Percentiles rank a stretch among this genome's conserved stretches.
phyloP scores from a whole-genome alignment of 2,329 filamentous ascomycete genomes.

The Mollisiaceae sp. region DNA sequence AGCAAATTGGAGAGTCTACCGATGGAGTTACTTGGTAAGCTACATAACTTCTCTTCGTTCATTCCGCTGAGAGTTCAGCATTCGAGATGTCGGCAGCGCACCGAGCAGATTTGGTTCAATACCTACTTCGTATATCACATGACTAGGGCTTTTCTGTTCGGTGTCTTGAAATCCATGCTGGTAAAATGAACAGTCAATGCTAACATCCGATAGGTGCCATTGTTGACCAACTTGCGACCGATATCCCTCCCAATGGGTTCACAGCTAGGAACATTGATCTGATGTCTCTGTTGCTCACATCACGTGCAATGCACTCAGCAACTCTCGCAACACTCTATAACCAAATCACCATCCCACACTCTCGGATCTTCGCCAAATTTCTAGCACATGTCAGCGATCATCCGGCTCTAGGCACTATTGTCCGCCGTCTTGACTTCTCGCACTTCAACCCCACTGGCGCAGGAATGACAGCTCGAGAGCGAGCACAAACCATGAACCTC shows the following conservation, averaged over 20 bases:
- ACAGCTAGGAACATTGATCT: conserved; percentile 79
- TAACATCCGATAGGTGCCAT: conserved; percentile 62
- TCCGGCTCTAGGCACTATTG: conserved; percentile 72
- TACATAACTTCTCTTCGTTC: not conserved
- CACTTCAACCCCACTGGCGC: conserved; percentile 83
- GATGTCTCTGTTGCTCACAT: conserved; percentile 77
- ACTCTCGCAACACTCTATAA: conserved; percentile 78
- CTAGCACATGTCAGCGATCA: conserved; percentile 71
- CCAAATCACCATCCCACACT: conserved; percentile 83
- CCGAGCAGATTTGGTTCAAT: not conserved
- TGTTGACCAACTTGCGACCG: conserved; percentile 74
- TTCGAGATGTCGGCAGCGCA: not conserved
- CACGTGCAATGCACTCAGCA: conserved; percentile 72
- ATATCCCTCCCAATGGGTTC: conserved; percentile 76
- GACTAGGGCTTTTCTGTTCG: not conserved
- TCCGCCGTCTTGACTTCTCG: conserved; percentile 81
- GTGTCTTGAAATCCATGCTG: not conserved
- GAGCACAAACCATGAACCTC: conserved; percentile 75
- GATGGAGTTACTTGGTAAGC: conserved; percentile 72
- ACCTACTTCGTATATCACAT: conserved; percentile 14
- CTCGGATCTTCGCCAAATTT: conserved; percentile 82
- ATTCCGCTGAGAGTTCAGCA: not conserved
- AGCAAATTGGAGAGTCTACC: conserved; percentile 54
- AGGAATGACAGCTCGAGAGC: conserved; percentile 76
- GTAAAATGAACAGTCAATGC: conserved; percentile 10